Evolutionary conservation across 2,329 filamentous ascomycete genomes (phyloP), one percentile per base, ranked within the genome.

Genomic region (Thelonectria blattea): DNA sequence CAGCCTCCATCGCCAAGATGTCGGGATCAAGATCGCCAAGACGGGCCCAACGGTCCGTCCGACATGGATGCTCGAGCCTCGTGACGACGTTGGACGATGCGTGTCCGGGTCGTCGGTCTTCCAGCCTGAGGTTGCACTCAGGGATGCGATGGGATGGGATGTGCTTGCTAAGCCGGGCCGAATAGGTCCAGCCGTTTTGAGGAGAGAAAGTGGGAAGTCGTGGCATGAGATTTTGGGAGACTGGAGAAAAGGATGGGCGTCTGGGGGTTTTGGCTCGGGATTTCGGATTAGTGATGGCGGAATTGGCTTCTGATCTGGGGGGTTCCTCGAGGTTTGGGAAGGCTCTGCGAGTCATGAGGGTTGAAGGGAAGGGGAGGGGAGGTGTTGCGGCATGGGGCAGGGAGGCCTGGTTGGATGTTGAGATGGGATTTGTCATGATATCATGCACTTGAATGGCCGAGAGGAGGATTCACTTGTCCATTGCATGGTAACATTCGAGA

Each of bases 1-100:
- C 43, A 55, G 52, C 52, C 52, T 43, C 52, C 45, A 55, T 55
- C 52, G 52, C 52, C 52, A 55, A 55, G 52, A n/a, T 24, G 34
- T 11, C 30, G 14, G 15, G 42, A 24, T 48, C 45, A 48, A 48
- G 52, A 55, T 55, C 46, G 52, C 52, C 52, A 55, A 55, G 52
- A 43, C 45, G 52, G 52, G 45, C 24, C 45, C 17, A 15, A 20
- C 3, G 30, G 17, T 37, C 52, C 42, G 52, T 39, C 30, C 5
- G 45, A 49, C 52, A 55, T 55, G 52, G 52, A 55, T 49, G 32
- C n/a, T 17, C 51, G 42, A 22, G 4, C 27, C n/a, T 34, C 17
- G 14, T 46, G 14, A 34, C 15, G 17, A 37, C 11, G 14, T 17
- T 55, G 43, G 52, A 20, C 18, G 17, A 3, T 39, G 18, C 2